These are phyloP conservation scores for Vigna nakashimae DNA, from an alignment of 306 rosid species.

Conservation along the genomic window DNA sequence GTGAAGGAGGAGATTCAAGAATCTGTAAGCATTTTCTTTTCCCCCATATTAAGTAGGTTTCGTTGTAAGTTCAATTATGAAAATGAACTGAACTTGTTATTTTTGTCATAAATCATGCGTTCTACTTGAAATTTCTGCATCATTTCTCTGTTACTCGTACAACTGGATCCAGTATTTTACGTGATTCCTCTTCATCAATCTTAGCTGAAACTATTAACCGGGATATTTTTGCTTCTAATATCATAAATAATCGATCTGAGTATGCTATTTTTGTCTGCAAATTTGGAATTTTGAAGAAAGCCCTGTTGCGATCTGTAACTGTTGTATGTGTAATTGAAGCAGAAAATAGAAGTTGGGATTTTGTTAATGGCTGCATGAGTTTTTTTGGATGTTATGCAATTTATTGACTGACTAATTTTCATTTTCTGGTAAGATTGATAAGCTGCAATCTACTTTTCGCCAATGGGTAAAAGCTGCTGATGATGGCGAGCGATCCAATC, in stretches of 20 bases:
- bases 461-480: conserved; percentile 75
- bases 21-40: conserved; percentile 63
- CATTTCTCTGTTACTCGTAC: conserved; percentile 10
- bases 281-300: conserved; percentile 32
- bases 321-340: conserved; percentile 3
- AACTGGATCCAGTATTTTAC: conserved; percentile 28
- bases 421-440: conserved; percentile 69
- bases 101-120: neutral
- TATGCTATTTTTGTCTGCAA: neutral
- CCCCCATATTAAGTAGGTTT: neutral
- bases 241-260: conserved; percentile 34
- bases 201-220: neutral
- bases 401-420: conserved; percentile 40
- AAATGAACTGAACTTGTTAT: neutral
- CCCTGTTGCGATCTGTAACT: conserved; percentile 35
- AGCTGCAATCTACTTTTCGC: conserved; percentile 77
- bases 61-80: neutral
- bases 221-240: neutral
- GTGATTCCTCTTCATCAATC: conserved; percentile 23
- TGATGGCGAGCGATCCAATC: conserved; percentile 63
- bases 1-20: conserved; percentile 97
- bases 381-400: neutral
- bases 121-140: neutral
- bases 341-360: conserved; percentile 20
- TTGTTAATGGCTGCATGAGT: conserved; percentile 18